Evolutionary conservation across 2,329 filamentous ascomycete species (phyloP), one percentile per base, ranked within the genome.

Genomic region (Hyphodiscus sp.): DNA sequence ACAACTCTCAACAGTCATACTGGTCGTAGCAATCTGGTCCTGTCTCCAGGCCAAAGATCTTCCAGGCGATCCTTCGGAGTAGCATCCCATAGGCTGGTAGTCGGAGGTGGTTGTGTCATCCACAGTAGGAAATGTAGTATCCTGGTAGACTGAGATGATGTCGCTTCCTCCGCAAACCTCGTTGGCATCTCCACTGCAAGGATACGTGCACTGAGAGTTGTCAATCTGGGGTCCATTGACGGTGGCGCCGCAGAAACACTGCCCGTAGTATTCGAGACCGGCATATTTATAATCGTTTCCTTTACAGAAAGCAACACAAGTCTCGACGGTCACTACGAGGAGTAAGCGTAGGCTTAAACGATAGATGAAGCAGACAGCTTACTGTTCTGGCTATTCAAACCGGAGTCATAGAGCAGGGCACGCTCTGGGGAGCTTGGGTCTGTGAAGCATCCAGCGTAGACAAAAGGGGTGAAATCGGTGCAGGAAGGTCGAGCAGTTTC

Each of bases 21-120:
- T 61, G 10, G 55, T 47, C 20, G 58, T 50, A 53, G 61, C 64
- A 19, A 74, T 47, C 49, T 63, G 61, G 49, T 64, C 55, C 65
- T 66, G 61, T 65, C 64, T 65, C 68, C 58, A 65, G 56, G 57
- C 59, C 54, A 65, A 53, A 53, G 58, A 58, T 4, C 63, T 61
- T 15, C 63, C 63, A 26, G 45, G 56, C 1, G 64, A 53, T 45
- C 68, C 66, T 54, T 75, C 71, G 43, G 66, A 67, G 56, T 73
- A 75, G 54, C 73, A 76, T 50, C 73, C 73, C 45, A 68, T 53
- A 20, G 68, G 23, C 38, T 55, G 30, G 45, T 65, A 68, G 53
- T 67, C 65, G 2, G 60, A 49, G 47, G 68, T 67, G 15, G 63
- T 58, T 2, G 63, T 59, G 16, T 58, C 54, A 47, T 63, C 52